Conservation (phyloP, 2,329 filamentous ascomycete species). For the Thelonectria olida region DNA sequence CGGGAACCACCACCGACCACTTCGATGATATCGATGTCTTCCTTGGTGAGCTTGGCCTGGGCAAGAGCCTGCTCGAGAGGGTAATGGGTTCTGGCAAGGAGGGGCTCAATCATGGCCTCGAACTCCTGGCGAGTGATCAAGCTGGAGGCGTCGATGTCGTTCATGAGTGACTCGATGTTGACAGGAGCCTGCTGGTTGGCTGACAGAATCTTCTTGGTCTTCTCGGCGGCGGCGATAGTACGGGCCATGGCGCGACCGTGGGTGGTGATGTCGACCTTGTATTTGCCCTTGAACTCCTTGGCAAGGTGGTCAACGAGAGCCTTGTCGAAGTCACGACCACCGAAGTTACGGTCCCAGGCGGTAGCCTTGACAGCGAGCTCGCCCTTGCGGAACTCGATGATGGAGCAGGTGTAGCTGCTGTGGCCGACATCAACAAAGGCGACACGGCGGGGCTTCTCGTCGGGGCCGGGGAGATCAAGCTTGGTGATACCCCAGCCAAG, state of each 20-base stretch:
- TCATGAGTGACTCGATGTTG: slow-evolving; percentile 99
- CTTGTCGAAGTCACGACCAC: slow-evolving; percentile 96
- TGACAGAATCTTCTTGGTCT: slow-evolving; percentile 97
- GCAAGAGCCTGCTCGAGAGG: slow-evolving; percentile 91
- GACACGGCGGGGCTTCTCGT: slow-evolving; percentile 92
- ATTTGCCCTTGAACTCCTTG: slow-evolving; percentile 96
- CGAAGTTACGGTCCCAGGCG: slow-evolving; percentile 93
- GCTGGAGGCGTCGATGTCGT: slow-evolving; percentile 89
- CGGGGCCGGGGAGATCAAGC: slow-evolving; percentile 85
- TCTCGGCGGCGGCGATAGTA: slow-evolving; percentile 89
- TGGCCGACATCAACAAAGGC: slow-evolving; percentile 95
- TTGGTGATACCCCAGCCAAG: slow-evolving; percentile 99
- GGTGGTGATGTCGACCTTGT: slow-evolving; percentile 93
- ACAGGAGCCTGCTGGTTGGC: slow-evolving; percentile 92
- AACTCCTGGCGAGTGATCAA: slow-evolving; percentile 95
- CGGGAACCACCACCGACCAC: slow-evolving; percentile 94
- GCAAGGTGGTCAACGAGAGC: slow-evolving; percentile 94
- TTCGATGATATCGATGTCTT: slow-evolving; percentile 94
- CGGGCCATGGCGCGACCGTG: slow-evolving; percentile 91
- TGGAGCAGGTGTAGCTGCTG: slow-evolving; percentile 92
- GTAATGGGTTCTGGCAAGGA: slow-evolving; percentile 75
- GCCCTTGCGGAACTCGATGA: slow-evolving; percentile 97
- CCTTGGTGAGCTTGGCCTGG: slow-evolving; percentile 89
- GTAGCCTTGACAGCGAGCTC: slow-evolving; percentile 94
- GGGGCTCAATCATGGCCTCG: slow-evolving; percentile 87